Evolutionary conservation across 2,329 filamentous ascomycete species (phyloP), one percentile per base, ranked within the genome.

Genomic region (Botryosphaeria dothidea): DNA sequence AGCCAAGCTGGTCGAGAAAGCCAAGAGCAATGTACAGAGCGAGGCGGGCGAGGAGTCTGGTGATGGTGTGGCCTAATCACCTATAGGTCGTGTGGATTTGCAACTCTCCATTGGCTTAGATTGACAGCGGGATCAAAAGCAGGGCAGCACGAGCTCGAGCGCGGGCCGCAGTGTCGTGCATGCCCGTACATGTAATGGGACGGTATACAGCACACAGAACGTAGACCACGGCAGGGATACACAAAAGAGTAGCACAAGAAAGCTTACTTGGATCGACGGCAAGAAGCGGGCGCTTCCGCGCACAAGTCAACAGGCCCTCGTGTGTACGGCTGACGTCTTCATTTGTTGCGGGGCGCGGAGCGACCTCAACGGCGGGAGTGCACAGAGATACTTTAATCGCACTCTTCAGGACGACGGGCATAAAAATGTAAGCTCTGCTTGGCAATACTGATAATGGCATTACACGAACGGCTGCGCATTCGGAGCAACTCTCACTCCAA

Each of bases 1-100:
- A 27, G 52, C 54, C 54, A 71, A 70, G 57, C 71, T 78, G 15
- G 74, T 77, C 36, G 72, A 77, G 45, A 74, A 74, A 62, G 75
- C 74, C 0, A 75, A 74, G 48, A 72, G 72, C 54, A 45, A 65
- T 31, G 54, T 19, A 36, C 43, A 61, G 23, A 34, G 34, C 25
- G 56, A 57, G 15, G 31, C 29, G 41, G 51, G 49, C 51, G 49
- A 58, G 38, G 52, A 27, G 23, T 51, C 49, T 64, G 62, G 51
- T 41, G 57, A 62, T 29, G 29, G 45, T 11, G 57, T 27, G 58
- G 58, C 56, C 56, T 60, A 45, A 60, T 46, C 41, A n/a, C 41
- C 56, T 31, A 46, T 31, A 31, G 56, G 27, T 21, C 15, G 25
- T 15, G 23, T 13, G 25, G n/a, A 17, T n/a, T 51, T 8, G 41